phyloP scores from a whole-genome alignment of 495 filamentous ascomycete species.

The Sordaria brevicollis region DNA sequence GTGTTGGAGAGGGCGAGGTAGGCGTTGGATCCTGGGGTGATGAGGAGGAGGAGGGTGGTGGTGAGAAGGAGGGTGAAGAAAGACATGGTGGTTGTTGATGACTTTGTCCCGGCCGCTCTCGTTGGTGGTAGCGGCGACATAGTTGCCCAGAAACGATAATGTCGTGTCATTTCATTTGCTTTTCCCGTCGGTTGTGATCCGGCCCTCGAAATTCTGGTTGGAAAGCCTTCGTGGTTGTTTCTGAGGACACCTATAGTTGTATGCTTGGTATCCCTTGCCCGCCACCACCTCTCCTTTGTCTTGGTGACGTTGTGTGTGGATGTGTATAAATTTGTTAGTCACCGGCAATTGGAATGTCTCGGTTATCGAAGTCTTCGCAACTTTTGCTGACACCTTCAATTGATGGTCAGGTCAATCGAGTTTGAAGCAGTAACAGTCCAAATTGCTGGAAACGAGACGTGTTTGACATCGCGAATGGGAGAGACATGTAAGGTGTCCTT shows the following conservation, averaged over 20 bases:
- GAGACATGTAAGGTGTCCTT: background rate
- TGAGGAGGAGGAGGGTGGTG: constrained; percentile 10
- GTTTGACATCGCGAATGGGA: background rate
- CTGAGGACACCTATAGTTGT: background rate
- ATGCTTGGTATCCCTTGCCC: background rate
- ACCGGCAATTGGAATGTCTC: background rate
- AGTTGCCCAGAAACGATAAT: background rate
- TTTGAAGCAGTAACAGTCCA: background rate
- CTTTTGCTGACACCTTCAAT: background rate
- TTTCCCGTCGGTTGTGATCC: background rate
- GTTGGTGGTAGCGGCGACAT: background rate
- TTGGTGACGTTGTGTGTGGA: background rate
- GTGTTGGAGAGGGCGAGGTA: constrained; percentile 68
- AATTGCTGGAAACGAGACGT: background rate
- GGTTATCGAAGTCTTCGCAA: background rate
- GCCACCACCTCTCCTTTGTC: background rate
- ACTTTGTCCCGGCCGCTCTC: background rate
- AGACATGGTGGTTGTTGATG: background rate
- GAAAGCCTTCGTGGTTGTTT: background rate
- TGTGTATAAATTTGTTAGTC: background rate
- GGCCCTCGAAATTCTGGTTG: constrained; percentile 5
- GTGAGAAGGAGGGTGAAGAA: background rate
- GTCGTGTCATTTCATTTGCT: background rate
- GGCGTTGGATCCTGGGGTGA: constrained; percentile 26
- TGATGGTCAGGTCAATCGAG: background rate